These are phyloP conservation scores for Solanum hybrid DNA, from an alignment of 305 asterid genomes.

Conservation along the genomic window DNA sequence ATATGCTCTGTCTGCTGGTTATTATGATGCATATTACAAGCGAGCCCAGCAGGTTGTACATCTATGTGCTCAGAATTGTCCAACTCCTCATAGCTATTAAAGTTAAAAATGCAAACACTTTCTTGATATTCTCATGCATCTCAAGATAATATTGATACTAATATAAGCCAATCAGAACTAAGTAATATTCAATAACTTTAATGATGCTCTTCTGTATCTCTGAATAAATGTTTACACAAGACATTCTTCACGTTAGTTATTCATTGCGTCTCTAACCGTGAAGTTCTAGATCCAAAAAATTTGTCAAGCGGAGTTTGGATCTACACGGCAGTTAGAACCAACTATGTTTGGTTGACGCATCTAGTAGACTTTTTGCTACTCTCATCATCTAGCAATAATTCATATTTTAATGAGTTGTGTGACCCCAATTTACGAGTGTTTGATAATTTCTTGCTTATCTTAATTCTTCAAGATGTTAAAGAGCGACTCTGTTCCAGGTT, in stretches of 20 bases:
- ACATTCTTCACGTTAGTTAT: not conserved
- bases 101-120: not conserved
- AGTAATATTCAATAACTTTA: not conserved
- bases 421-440: not conserved
- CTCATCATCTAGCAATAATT: not conserved
- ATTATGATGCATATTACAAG: constrained; percentile 94
- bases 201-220: not conserved
- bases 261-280: not conserved
- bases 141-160: not conserved
- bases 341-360: not conserved
- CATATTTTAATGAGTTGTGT: not conserved
- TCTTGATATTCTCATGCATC: not conserved
- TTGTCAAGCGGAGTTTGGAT: not conserved
- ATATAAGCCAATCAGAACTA: not conserved
- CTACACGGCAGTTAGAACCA: not conserved
- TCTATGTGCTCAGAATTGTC: not conserved
- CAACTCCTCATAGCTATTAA: not conserved
- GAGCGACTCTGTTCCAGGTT: constrained; percentile 43
- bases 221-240: not conserved
- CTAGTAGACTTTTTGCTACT: not conserved
- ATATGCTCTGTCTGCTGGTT: constrained; percentile 96
- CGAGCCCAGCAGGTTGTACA: constrained; percentile 83
- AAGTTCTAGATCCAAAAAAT: not conserved
- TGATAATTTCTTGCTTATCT: not conserved
- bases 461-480: constrained; percentile 4